These are phyloP conservation scores for Fusarium graminum DNA, from an alignment of 2,329 filamentous ascomycete species.

Conservation along the genomic window DNA sequence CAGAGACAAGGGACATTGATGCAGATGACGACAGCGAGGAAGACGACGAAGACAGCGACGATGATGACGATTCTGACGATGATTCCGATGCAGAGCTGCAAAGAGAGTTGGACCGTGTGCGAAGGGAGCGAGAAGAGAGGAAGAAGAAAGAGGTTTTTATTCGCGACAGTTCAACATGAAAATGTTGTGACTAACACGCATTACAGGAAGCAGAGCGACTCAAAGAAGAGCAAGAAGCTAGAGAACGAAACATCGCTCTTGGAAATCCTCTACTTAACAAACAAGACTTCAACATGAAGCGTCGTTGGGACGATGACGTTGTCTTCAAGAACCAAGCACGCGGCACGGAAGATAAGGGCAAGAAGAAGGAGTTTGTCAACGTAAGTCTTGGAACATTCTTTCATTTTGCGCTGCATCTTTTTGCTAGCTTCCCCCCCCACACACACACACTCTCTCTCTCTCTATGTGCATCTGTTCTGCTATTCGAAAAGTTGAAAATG, in stretches of 20 bases:
- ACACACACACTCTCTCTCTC: neutral
- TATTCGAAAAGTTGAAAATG: slow-evolving; percentile 3
- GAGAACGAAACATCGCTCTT: slow-evolving; percentile 88
- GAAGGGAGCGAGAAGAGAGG: slow-evolving; percentile 72
- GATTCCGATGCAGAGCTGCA: slow-evolving; percentile 80
- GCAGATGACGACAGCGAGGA: slow-evolving; percentile 74
- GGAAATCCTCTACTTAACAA: slow-evolving; percentile 95
- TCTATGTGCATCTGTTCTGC: slow-evolving; percentile 3
- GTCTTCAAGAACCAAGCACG: slow-evolving; percentile 99
- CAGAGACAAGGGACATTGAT: slow-evolving; percentile 89
- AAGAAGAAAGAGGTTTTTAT: slow-evolving; percentile 55
- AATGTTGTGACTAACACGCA: slow-evolving; percentile 17
- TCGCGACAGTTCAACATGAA: neutral
- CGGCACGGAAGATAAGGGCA: slow-evolving; percentile 89
- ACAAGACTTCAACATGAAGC: slow-evolving; percentile 88
- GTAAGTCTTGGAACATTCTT: slow-evolving; percentile 62
- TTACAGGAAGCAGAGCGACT: slow-evolving; percentile 79
- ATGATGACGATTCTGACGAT: slow-evolving; percentile 67
- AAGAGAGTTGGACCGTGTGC: slow-evolving; percentile 94
- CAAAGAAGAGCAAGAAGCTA: slow-evolving; percentile 84
- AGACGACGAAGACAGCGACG: slow-evolving; percentile 68
- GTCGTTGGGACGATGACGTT: slow-evolving; percentile 97
- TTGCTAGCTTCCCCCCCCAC: neutral
- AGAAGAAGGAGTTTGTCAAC: slow-evolving; percentile 96
- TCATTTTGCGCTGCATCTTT: slow-evolving; percentile 5